phyloP scores from a whole-genome alignment of 495 filamentous ascomycete genomes.

The Bryoglossum gracile region DNA sequence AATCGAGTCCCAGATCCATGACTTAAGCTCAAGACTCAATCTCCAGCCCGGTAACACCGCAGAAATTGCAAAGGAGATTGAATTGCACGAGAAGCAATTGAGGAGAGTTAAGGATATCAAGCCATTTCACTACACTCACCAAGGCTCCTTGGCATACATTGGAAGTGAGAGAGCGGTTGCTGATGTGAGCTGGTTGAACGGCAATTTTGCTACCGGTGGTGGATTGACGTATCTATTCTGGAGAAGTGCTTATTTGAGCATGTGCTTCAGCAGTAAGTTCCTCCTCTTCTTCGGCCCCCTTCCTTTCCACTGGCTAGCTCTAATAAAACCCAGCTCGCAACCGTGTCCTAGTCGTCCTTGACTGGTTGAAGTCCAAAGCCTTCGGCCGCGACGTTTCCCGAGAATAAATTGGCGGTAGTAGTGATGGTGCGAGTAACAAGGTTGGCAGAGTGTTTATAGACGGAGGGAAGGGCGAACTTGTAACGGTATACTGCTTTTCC shows the following conservation, averaged over 20 bases:
- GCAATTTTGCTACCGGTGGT: conserved; percentile 84
- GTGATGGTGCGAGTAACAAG: not conserved
- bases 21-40: conserved; percentile 45
- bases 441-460: too few species aligned
- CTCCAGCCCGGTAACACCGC: conserved; percentile 43
- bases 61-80: conserved; percentile 67
- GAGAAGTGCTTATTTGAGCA: conserved; percentile 94
- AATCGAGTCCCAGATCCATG: conserved; percentile 65
- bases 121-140: conserved; percentile 96
- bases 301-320: conserved; percentile 14
- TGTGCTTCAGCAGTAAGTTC: conserved; percentile 96
- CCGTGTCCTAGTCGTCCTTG: conserved; percentile 81
- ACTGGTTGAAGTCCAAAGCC: conserved; percentile 92
- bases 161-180: conserved; percentile 96
- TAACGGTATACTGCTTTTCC: conserved; percentile 1
- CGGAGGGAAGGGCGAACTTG: too few species aligned
- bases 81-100: conserved; percentile 75
- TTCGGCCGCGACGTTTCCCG: conserved; percentile 95
- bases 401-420: conserved; percentile 49
- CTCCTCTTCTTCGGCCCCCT: not conserved
- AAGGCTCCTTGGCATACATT: conserved; percentile 95
- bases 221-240: conserved; percentile 88
- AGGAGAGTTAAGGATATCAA: conserved; percentile 86
- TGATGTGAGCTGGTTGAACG: conserved; percentile 95
- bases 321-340: conserved; percentile 60